A percentile compares a stretch with the other conserved stretches of the same genome.
These are phyloP conservation scores for Penicillium paneum DNA, from an alignment of 2,329 filamentous ascomycete genomes.

Conservation along the genomic window DNA sequence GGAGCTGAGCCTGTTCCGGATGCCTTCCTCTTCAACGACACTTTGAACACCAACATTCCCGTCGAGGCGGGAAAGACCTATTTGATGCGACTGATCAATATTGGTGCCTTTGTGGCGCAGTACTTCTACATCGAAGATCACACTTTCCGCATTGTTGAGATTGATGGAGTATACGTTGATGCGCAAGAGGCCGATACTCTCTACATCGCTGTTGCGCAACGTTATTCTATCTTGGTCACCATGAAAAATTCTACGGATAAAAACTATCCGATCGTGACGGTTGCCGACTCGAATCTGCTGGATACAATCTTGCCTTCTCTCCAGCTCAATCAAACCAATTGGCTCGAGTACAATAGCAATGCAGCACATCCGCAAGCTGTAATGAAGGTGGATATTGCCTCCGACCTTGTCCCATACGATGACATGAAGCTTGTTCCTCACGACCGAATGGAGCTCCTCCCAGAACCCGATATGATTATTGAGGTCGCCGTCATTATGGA, in stretches of 20 bases:
- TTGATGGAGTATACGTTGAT: conserved; percentile 69
- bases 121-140: conserved; percentile 51
- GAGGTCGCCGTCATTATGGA: conserved; percentile 66
- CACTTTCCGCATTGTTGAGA: conserved; percentile 67
- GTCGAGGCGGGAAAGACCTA: conserved; percentile 53
- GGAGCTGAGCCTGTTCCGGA: conserved; percentile 64
- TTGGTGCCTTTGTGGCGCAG: conserved; percentile 47
- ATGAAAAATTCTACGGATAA: conserved; percentile 58
- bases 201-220: conserved; percentile 66
- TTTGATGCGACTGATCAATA: conserved; percentile 54
- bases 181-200: conserved; percentile 59
- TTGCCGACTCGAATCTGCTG: conserved; percentile 26
- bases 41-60: conserved; percentile 55
- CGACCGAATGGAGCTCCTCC: conserved; percentile 61
- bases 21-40: conserved; percentile 68
- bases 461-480: conserved; percentile 54
- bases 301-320: conserved; percentile 37
- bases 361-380: conserved; percentile 29
- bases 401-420: conserved; percentile 65
- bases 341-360: conserved; percentile 63
- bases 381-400: conserved; percentile 23
- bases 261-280: conserved; percentile 63
- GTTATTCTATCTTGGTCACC: conserved; percentile 55
- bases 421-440: conserved; percentile 69
- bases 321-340: conserved; percentile 49